A percentile compares a stretch with the other conserved stretches of the same genome.
Conservation (phyloP, 2,329 filamentous ascomycete species). For the Penicillium sp. region DNA sequence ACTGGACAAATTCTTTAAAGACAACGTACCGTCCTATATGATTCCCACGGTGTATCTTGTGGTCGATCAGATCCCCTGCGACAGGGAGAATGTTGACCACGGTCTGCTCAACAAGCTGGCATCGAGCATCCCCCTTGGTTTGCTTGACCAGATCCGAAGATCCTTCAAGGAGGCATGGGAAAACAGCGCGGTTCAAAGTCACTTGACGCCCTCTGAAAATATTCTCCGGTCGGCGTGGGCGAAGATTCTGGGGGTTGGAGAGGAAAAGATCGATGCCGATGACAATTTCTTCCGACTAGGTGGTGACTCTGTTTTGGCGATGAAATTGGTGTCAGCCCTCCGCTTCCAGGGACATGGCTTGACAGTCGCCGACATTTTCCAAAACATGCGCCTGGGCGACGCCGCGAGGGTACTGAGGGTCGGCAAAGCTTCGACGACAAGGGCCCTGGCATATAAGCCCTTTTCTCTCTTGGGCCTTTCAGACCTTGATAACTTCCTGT, state of each 20-base stretch:
- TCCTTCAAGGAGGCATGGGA: constrained; percentile 39
- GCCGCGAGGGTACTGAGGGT: constrained; percentile 57
- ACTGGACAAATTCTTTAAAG: constrained; percentile 48
- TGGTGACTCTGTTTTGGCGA: constrained; percentile 64
- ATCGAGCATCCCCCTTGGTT: constrained; percentile 26
- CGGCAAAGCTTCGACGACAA: constrained; percentile 30
- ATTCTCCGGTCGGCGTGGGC: constrained; percentile 42
- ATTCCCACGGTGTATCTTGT: constrained; percentile 49
- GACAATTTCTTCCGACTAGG: constrained; percentile 66
- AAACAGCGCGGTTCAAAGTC: constrained; percentile 30
- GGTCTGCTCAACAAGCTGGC: constrained; percentile 35
- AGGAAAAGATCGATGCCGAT: constrained; percentile 54
- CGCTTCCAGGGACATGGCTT: constrained; percentile 48
- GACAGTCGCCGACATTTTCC: constrained; percentile 57
- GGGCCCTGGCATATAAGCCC: constrained; percentile 42
- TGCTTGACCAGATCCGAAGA: constrained; percentile 20
- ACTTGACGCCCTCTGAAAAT: constrained; percentile 39
- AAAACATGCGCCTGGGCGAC: constrained; percentile 51
- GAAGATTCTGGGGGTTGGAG: constrained; percentile 28
- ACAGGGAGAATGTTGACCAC: constrained; percentile 35
- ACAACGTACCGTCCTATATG: constrained; percentile 52
- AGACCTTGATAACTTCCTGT: constrained; percentile 49
- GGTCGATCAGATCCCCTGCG: constrained; percentile 42
- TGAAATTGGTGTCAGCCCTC: constrained; percentile 57
- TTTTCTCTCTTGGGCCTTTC: constrained; percentile 54